phyloP scores from a whole-genome alignment of 2,329 filamentous ascomycete genomes.

The Coleophoma eucalyptorum region DNA sequence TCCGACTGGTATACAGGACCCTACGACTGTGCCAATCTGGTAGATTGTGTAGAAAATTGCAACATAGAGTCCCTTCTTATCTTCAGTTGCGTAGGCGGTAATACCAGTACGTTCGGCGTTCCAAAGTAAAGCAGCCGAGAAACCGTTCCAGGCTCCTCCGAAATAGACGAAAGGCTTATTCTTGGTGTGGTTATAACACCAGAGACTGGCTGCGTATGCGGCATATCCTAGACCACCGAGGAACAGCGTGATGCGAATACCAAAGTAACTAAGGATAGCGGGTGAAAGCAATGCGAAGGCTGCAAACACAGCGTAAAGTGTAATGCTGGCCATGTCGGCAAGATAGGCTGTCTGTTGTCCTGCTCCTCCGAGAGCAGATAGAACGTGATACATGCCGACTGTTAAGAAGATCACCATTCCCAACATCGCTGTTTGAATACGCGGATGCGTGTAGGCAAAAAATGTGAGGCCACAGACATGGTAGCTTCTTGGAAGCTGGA shows the following conservation, averaged over 20 bases:
- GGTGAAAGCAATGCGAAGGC: constrained; percentile 65
- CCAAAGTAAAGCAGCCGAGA: constrained; percentile 77
- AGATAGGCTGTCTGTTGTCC: constrained; percentile 45
- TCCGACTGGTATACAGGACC: constrained; percentile 65
- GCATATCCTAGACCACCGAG: constrained; percentile 73
- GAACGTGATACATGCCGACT: constrained; percentile 57
- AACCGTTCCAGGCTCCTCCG: constrained; percentile 69
- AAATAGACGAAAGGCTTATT: constrained; percentile 64
- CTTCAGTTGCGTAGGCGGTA: constrained; percentile 81
- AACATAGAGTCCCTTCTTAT: constrained; percentile 81
- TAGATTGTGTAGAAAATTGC: constrained; percentile 93
- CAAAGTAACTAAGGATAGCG: constrained; percentile 71
- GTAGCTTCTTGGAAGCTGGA: neutral
- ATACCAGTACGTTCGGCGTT: constrained; percentile 78
- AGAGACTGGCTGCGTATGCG: constrained; percentile 66
- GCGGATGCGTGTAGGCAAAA: neutral
- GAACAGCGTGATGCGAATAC: constrained; percentile 61
- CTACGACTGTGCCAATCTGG: constrained; percentile 84
- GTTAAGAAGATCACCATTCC: neutral
- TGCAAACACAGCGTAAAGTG: constrained; percentile 44
- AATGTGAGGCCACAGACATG: neutral
- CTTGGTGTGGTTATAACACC: constrained; percentile 29
- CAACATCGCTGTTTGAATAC: neutral
- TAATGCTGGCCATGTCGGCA: constrained; percentile 45
- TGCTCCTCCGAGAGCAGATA: constrained; percentile 58